A percentile compares a stretch with the other conserved stretches of the same genome.
Evolutionary conservation across 2,329 filamentous ascomycete species (phyloP).

Genomic region (Colletotrichum cordylinicola): DNA sequence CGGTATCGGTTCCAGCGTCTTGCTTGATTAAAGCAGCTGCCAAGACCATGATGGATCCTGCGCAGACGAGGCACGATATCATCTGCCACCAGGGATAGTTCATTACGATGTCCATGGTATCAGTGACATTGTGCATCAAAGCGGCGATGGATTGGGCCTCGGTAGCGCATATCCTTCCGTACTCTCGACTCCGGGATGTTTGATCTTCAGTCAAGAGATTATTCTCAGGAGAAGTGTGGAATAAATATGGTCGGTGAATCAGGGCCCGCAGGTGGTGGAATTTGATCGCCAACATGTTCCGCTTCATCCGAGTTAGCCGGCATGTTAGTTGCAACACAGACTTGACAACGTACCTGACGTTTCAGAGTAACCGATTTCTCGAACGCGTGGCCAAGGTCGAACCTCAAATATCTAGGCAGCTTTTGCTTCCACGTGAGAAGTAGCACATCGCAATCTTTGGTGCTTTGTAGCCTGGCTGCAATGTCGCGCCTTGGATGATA

Average conservation of each 20-base stretch:
- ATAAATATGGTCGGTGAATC: not conserved
- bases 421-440: not conserved
- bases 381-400: not conserved
- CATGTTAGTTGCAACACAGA: accelerated
- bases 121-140: not conserved
- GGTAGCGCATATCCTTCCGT: not conserved
- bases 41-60: not conserved
- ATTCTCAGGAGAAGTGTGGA: not conserved
- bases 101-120: not conserved
- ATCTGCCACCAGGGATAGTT: not conserved
- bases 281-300: not conserved
- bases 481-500: not conserved
- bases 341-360: not conserved
- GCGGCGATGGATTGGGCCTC: not conserved
- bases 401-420: not conserved
- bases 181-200: not conserved
- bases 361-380: not conserved
- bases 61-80: not conserved
- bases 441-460: not conserved
- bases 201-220: not conserved
- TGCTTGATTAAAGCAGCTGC: not conserved
- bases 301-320: not conserved
- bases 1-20: not conserved
- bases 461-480: not conserved
- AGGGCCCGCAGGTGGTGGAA: not conserved